Evolutionary conservation across 305 asterid genomes (phyloP), one percentile per base, ranked within the genome.

Genomic region (Petunia hybrid): DNA sequence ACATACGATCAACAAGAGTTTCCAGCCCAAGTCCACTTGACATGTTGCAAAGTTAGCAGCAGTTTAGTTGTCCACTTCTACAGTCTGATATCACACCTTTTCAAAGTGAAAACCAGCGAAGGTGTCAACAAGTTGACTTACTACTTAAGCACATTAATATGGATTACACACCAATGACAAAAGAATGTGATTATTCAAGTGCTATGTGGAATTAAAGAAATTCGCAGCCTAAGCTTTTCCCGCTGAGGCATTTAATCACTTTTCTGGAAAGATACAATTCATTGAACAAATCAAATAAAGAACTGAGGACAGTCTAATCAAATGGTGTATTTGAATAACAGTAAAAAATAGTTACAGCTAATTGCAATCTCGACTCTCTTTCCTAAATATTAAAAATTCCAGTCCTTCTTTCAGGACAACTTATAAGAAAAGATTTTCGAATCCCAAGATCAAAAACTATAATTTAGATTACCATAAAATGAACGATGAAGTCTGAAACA

Each of bases 1-100:
- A 81, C 97, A 48, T 86, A 94, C 98, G 97, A 82, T 92, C 97
- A 78, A 94, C 98, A 79, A 94, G 95, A 83, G 91, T 53, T 89
- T 94, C 98, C 6, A 94, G 94, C 75, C 97, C 98, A 76, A 87
- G 79, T 39, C 89, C 96, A 81, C 62, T 83, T 35, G 98, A 86
- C 98, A 94, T 94, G 85, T 85, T 85, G 82, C 79, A 80, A 73
- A 74, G 80, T 80, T 56, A 78, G 43, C 77, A 67, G 78, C 59
- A 84, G 48, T 42, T 4, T 55, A 73, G 83, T 64, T 70, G 66
- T 79, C 31, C 42, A 74, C 45, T 12, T 65, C 82, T 36, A 74
- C 61, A 56, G 82, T 79, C 74, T 64, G 79, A 69, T 65, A 59
- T 13, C 57, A 66, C 62, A 60, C 71, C 81, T 70, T 69, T 22